Percentiles rank a stretch among this genome's conserved stretches.
Evolutionary conservation across 179 eudicot genomes (phyloP).

Genomic region (Camellia oleifera): DNA sequence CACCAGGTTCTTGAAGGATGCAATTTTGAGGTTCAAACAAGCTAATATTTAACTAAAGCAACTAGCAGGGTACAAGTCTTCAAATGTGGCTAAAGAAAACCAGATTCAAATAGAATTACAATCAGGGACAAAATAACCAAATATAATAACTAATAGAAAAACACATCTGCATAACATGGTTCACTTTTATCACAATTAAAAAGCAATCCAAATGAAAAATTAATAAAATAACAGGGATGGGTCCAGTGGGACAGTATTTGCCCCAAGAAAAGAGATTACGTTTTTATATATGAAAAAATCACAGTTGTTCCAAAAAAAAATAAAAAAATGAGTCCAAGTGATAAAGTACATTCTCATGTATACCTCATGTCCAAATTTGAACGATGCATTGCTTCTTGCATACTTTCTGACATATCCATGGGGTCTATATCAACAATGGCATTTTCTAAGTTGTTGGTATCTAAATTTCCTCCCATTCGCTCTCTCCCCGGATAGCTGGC

Average conservation of each 20-base stretch:
- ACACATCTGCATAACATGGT: neutral
- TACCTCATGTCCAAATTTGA: slow-evolving; percentile 98
- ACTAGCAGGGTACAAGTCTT: slow-evolving; percentile 7
- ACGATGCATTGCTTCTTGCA: slow-evolving; percentile 97
- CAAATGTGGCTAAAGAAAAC: neutral
- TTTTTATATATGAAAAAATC: neutral
- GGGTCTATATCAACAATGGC: slow-evolving; percentile 63
- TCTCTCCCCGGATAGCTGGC: slow-evolving; percentile 39
- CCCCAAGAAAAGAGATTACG: neutral
- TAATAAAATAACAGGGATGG: neutral
- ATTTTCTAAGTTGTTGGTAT: slow-evolving; percentile 28
- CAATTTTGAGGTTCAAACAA: neutral
- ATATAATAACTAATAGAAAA: too few relatives aligned
- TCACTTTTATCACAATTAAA: neutral
- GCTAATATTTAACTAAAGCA: neutral
- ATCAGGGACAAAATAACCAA: neutral
- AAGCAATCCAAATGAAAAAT: neutral
- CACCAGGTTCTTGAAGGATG: neutral
- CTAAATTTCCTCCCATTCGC: slow-evolving; percentile 41
- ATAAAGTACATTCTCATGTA: slow-evolving; percentile 41
- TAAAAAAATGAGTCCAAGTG: neutral
- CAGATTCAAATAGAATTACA: neutral
- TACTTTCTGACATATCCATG: slow-evolving; percentile 92
- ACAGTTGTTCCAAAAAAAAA: neutral
- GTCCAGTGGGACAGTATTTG: neutral